These are phyloP conservation scores for Trametes polyzona DNA, from an alignment of 1,284 basidiomycete species.

Conservation along the genomic window DNA sequence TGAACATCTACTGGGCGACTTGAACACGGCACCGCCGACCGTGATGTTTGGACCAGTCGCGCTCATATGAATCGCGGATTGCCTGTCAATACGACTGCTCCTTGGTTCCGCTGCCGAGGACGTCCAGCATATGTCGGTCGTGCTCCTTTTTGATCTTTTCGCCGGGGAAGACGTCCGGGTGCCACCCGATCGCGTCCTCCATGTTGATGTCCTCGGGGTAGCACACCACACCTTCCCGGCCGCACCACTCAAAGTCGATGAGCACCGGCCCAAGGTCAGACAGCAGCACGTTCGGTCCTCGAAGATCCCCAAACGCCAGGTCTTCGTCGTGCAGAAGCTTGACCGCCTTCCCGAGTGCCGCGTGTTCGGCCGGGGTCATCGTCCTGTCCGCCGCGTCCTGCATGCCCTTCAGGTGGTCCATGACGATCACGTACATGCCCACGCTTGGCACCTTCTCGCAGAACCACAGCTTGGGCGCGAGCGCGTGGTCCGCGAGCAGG, in stretches of 20 bases:
- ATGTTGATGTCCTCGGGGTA: slow-evolving; percentile 15
- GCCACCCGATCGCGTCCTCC: slow-evolving; percentile 4
- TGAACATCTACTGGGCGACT: too few species aligned
- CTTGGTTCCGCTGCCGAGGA: too few species aligned
- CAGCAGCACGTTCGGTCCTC: slow-evolving; percentile 26
- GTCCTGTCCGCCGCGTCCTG: neutral
- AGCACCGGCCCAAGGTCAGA: slow-evolving; percentile 18
- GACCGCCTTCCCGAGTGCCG: slow-evolving; percentile 16
- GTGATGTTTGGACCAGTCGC: too few species aligned
- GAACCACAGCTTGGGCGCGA: slow-evolving; percentile 17
- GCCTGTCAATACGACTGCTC: too few species aligned
- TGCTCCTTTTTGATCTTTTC: slow-evolving; percentile 11
- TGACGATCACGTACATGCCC: slow-evolving; percentile 28
- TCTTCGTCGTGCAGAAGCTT: slow-evolving; percentile 19
- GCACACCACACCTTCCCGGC: slow-evolving; percentile 16
- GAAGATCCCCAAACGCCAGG: slow-evolving; percentile 31
- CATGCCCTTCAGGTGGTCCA: slow-evolving; percentile 23
- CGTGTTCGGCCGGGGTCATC: neutral
- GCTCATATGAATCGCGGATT: too few species aligned
- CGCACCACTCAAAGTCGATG: slow-evolving; percentile 34
- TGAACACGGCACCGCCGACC: too few species aligned
- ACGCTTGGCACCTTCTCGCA: slow-evolving; percentile 11
- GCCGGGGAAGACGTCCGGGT: slow-evolving; percentile 3
- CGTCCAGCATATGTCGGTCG: slow-evolving; percentile 2
- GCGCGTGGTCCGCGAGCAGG: slow-evolving; percentile 9